Percentiles rank a stretch among this genome's conserved stretches.
These are phyloP conservation scores for Sphenostylis stenocarpa DNA, from an alignment of 306 rosid species.

Conservation along the genomic window DNA sequence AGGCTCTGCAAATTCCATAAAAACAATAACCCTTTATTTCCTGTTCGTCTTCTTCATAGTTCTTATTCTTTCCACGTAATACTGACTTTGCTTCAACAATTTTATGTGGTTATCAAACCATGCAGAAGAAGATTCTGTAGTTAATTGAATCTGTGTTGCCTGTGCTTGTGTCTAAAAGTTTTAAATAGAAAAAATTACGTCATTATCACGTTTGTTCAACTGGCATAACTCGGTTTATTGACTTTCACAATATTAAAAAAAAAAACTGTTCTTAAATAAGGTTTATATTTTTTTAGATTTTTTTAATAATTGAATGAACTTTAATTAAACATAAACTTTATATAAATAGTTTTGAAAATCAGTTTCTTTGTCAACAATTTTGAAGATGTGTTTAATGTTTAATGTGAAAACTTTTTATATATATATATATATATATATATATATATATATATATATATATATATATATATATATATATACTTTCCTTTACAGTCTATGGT, in stretches of 20 bases:
- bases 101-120: constrained; percentile 12
- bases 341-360: too few relatives aligned
- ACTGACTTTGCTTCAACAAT: neutral
- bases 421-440: too few relatives aligned
- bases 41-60: constrained; percentile 5
- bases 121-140: constrained; percentile 9
- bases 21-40: constrained; percentile 8
- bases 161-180: neutral
- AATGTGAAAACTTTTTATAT: neutral
- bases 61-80: constrained; percentile 18
- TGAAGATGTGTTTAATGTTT: neutral
- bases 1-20: constrained; percentile 25
- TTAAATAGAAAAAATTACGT: neutral
- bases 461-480: too few relatives aligned
- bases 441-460: too few relatives aligned
- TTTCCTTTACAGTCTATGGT: neutral
- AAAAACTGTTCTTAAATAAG: neutral
- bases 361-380: neutral
- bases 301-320: neutral
- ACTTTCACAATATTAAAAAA: neutral
- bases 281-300: neutral
- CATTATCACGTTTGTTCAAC: neutral
- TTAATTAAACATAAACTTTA: too few relatives aligned
- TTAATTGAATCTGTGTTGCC: constrained; percentile 9
- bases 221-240: neutral